These are phyloP conservation scores for Rubia tinctorum DNA, from an alignment of 305 asterid genomes.

Conservation along the genomic window DNA sequence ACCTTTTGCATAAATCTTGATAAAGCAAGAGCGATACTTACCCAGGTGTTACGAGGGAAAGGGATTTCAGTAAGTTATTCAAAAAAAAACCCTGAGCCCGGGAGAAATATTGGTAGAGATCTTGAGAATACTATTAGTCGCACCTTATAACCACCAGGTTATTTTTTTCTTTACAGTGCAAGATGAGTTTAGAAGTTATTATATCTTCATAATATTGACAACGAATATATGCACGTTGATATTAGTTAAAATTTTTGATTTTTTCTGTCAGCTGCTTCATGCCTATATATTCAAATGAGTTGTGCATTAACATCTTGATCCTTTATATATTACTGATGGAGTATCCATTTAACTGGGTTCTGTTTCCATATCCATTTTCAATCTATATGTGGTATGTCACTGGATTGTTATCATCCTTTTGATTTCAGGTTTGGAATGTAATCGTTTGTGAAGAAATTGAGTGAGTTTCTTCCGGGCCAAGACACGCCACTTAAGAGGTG, in stretches of 20 bases:
- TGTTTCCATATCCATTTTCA: not conserved
- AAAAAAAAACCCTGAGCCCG: conserved; percentile 3
- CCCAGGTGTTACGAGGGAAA: conserved; percentile 24
- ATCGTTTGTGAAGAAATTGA: too few species aligned
- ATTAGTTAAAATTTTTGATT: not conserved
- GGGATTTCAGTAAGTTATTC: conserved; percentile 20
- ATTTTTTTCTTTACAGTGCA: not conserved
- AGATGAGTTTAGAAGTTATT: not conserved
- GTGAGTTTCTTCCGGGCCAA: conserved; percentile 47
- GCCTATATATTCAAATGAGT: not conserved
- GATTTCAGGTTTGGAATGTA: too few species aligned
- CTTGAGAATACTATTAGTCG: conserved; percentile 21
- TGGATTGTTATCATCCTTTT: too few species aligned
- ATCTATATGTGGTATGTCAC: too few species aligned
- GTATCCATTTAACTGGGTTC: not conserved
- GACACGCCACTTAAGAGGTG: conserved; percentile 80
- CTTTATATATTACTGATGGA: not conserved
- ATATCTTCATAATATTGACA: not conserved
- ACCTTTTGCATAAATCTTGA: conserved; percentile 38
- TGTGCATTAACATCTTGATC: not conserved
- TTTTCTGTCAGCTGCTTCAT: not conserved
- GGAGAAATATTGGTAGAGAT: conserved; percentile 21
- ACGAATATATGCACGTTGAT: not conserved
- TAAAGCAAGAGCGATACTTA: conserved; percentile 34
- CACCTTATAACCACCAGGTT: conserved; percentile 37